Conservation (phyloP, 305 asterid species). For the Fraxinus baroniana region DNA sequence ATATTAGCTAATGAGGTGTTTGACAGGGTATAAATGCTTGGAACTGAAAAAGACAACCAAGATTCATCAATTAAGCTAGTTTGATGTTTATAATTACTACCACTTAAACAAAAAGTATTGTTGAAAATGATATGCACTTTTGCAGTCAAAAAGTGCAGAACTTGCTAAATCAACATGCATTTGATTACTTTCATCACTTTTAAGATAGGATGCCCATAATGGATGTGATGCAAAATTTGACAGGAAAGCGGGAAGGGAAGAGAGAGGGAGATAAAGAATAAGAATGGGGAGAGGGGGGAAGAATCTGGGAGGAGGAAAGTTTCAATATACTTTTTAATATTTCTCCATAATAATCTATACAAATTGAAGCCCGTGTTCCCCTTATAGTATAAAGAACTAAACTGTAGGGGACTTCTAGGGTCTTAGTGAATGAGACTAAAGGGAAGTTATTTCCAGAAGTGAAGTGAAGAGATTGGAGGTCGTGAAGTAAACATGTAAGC, state of each 20-base stretch:
- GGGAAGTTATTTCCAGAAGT: background rate
- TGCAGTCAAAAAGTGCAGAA: constrained; percentile 1
- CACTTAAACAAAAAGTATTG: background rate
- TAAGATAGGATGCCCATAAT: background rate
- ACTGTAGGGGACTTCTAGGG: background rate
- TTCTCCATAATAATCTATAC: background rate
- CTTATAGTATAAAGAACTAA: background rate
- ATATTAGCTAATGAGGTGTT: background rate
- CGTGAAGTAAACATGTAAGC: background rate
- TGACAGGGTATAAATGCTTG: background rate
- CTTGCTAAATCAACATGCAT: background rate
- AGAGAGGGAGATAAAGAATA: background rate
- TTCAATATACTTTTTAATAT: background rate
- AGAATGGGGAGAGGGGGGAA: background rate
- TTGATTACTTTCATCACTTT: background rate
- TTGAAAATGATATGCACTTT: background rate
- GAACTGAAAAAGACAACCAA: background rate
- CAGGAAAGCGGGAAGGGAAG: background rate
- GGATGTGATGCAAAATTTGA: background rate
- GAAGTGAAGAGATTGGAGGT: background rate
- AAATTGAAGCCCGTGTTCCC: background rate
- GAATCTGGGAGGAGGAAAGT: constrained; percentile 6
- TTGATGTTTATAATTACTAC: background rate
- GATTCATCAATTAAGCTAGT: background rate
- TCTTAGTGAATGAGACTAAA: background rate